Base-by-base conservation (phyloP, 805 yeast species). In the Candida koratica region DNA sequence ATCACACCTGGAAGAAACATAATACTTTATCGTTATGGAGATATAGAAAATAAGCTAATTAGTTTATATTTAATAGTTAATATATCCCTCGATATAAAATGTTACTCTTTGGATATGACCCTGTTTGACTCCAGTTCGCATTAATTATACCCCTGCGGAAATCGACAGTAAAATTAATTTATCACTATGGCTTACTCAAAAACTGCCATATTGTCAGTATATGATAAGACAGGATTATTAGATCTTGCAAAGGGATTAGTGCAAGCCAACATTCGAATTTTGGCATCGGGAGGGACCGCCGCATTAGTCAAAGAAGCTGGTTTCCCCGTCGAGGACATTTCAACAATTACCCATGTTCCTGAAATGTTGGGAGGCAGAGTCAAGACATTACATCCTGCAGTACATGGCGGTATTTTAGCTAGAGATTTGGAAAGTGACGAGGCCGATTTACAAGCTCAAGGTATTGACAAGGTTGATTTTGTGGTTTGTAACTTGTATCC, bases 1-100 rank as follows among this genome's bases (percentile, higher is more conserved):
- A 95, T 73, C 94, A 90, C 87, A 93, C 90, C 77, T 90, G 98
- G 98, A 93, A 90, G 87, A 85, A 79, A 72, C 88, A 90, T 79
- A 93, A 90, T 93, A 93, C 98, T 61, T 80, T 90, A 68, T 84
- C 95, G 58, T 75, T 90, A 76, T 90, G 98, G 98, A 86, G 98
- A 84, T 90, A 90, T 96, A 88, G 98, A 81, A 77, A 44, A 39
- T 44, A 44, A 44, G 41, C 33, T 29, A 29, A 13, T 29, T 29
- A 29, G 32, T 13, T 29, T 29, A 9, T 19, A 11, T 16, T 15
- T 28, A 6, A 7, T 10, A 12, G 17, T 32, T 25, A 25, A 31
- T 24, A 23, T 23, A 24, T 25, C 25, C 29, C 27, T 13, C 25
- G 13, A 19, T 29, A 25, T 12, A 9, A n/a, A n/a, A n/a, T n/a